Evolutionary conservation across 192 early-diverging fungal genomes (phyloP), one percentile per base, ranked within the genome.

Genomic region (Phlyctochytrium arcticum): DNA sequence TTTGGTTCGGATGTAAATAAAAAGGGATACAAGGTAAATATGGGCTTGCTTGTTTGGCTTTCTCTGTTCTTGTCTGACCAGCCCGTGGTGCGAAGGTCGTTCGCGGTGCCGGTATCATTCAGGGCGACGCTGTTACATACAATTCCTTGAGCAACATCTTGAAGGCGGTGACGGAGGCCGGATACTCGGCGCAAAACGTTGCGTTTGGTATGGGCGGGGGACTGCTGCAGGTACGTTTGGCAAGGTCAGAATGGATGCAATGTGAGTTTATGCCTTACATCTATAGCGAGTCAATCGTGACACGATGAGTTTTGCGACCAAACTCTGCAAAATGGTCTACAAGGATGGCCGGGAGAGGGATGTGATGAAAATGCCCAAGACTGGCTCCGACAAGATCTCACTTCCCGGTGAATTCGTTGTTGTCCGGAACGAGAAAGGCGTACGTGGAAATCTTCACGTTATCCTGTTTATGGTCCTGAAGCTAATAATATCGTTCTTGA

Each of bases 161-260:
- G 17, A 69, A 65, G 0, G 85, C 83, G 4, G 78, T 88, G 10
- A 36, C 73, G 34, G 69, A 69, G 2, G 87, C 78, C 0, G 87
- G 87, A 6, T 95, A 76, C 62, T 71, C 89, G 7, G 88, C 87
- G 36, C 82, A 89, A 49, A 86, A 85, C 59, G 85, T 89, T 17
- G 87, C 85, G 0, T 90, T 90, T 58, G 92, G 92, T 12, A 95
- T 95, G 92, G 92, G 92, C 36, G 89, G 87, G 57, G 90, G 88
- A 1, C 76, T 95, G 17, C 69, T 95, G 7, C 71, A 75, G 51
- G 62, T 69, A 55, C 64, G n/a, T 57, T 4, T 59, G 5, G n/a
- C n/a, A 19, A 15, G 50, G 21, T 53, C 24, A 15, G 27, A 21
- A 29, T 23, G 24, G 12, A 53, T 12, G n/a, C 19, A 29, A 53